These are phyloP conservation scores for Vinca minor DNA, from an alignment of 257 asterid genomes.

Conservation along the genomic window DNA sequence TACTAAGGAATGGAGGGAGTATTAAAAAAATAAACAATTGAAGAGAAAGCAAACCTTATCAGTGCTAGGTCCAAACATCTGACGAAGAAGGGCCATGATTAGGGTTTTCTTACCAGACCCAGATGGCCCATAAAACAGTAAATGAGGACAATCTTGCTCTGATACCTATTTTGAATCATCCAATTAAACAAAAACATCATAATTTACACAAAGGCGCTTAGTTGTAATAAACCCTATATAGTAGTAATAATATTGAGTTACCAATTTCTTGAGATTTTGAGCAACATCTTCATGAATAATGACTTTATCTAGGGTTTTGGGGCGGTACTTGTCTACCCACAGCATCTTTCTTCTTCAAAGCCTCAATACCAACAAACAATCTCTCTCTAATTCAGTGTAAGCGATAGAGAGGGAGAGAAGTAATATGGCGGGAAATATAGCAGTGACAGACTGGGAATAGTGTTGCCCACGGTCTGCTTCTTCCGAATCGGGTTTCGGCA, in stretches of 20 bases:
- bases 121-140: conserved; percentile 88
- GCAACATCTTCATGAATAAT: conserved; percentile 76
- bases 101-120: conserved; percentile 98
- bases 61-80: conserved; percentile 83
- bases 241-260: conserved; percentile 23
- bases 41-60: conserved; percentile 55
- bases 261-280: conserved; percentile 82
- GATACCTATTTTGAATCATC: conserved; percentile 38
- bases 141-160: conserved; percentile 94
- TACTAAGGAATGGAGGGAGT: conserved; percentile 1
- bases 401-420: background rate
- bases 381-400: no score
- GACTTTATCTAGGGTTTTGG: conserved; percentile 87
- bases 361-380: background rate
- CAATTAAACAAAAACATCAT: background rate
- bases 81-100: conserved; percentile 89
- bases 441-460: background rate
- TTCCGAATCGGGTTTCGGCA: no score
- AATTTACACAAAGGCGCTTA: background rate
- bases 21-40: background rate
- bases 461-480: no score
- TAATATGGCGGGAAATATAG: conserved; percentile 7
- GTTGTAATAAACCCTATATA: background rate
- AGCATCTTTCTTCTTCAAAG: conserved; percentile 44
- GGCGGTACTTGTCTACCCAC: conserved; percentile 97